Base-by-base conservation (phyloP, 2,329 filamentous ascomycete genomes). In the Colletotrichum sp. region DNA sequence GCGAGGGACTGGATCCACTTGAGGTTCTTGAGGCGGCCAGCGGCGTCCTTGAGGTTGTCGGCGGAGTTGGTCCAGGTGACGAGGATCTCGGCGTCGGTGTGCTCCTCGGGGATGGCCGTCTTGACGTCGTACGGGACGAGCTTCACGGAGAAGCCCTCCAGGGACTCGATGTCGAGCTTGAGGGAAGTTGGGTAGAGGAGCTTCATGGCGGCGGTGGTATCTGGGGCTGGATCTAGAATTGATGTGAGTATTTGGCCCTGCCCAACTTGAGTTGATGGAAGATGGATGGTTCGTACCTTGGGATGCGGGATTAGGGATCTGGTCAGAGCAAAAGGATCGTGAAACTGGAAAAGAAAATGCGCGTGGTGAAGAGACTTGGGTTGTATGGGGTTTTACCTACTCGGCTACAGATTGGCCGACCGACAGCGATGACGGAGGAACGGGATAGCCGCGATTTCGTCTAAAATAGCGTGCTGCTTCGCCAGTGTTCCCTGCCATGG, bases 1-100 rank as follows among this genome's bases (percentile, higher is more conserved):
- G 92, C 92, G 39, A 93, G 90, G 0, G 90, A 92, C 80, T 93
- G 92, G 83, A 93, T 93, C 91, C 92, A 93, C 78, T 87, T 87
- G 16, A 93, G 86, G 55, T 91, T 89, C 72, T 86, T 89, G 82
- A 93, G 85, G 75, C 89, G 88, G 67, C 81, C 78, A 3, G 88
- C 89, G 65, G 91, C 92, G 80, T 93, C 90, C 27, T 87, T 83
- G 75, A 93, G 90, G 85, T 93, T 93, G 16, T 85, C 84, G 55
- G 90, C 79, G 30, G 85, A 87, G 87, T 93, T 93, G 82, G 86
- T 83, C 92, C 92, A 93, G 8, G 92, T 92, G 4, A 93, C 85
- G 75, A 93, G 88, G 79, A 91, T 84, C 29, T 91, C 88, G 81
- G 92, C 92, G 81, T 93, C 92, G 82, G 86, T 82, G 79, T 89